phyloP scores from a whole-genome alignment of 495 filamentous ascomycete genomes.

The Xylaria telfairii region DNA sequence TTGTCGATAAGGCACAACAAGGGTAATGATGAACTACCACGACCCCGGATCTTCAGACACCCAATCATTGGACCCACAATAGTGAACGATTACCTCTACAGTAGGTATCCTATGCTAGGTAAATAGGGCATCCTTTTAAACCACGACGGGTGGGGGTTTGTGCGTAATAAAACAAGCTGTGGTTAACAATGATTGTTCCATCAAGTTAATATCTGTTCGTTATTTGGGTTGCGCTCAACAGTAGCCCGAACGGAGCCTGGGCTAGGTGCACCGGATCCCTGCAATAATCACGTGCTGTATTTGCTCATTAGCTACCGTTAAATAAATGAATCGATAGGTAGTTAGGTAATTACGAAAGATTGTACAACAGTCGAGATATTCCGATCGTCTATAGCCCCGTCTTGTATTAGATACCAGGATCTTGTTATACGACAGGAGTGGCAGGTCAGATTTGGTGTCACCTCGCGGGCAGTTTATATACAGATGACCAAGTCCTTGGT shows the following conservation, averaged over 20 bases:
- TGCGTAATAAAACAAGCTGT: neutral
- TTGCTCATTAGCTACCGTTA: neutral
- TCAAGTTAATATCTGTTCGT: neutral
- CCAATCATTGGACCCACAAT: neutral
- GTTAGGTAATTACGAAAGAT: neutral
- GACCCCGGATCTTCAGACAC: neutral
- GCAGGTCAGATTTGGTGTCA: neutral
- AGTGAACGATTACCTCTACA: neutral
- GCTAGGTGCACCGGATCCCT: neutral
- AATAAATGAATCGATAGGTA: neutral
- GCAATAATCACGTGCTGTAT: neutral
- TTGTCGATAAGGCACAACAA: neutral
- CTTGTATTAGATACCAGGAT: neutral
- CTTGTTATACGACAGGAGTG: neutral
- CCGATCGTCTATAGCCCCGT: neutral
- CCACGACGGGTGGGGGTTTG: neutral
- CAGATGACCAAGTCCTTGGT: neutral
- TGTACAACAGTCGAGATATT: neutral
- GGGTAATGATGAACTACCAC: neutral
- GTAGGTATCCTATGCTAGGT: neutral
- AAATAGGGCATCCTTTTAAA: neutral
- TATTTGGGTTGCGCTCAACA: neutral
- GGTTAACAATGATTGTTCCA: neutral
- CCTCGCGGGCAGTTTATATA: constrained; percentile 7
- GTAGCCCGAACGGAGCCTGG: neutral